These are phyloP conservation scores for Pseudopyricularia cyperi DNA, from an alignment of 2,329 filamentous ascomycete species.

Conservation along the genomic window DNA sequence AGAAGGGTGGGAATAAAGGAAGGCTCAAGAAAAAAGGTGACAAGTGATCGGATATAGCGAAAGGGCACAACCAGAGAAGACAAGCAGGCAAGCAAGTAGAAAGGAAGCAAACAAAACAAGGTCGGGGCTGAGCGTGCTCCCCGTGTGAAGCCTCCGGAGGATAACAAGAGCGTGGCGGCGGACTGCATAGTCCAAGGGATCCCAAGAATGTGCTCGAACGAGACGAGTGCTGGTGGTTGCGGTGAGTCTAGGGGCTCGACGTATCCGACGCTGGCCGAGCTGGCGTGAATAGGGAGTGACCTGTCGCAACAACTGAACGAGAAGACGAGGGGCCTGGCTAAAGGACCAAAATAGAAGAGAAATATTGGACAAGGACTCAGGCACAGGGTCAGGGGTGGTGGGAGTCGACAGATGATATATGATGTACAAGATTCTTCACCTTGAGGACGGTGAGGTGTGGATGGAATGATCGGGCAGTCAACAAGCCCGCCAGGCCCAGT, in stretches of 20 bases:
- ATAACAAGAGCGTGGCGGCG: not conserved
- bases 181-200: not conserved
- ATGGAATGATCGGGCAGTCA: not conserved
- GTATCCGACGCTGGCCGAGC: not conserved
- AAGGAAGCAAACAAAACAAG: not conserved
- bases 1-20: not conserved
- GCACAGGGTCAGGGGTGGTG: too few relatives aligned
- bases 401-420: not conserved
- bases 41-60: constrained; percentile 2
- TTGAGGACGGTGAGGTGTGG: not conserved
- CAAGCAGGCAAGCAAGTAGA: too few relatives aligned
- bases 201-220: not conserved
- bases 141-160: not conserved
- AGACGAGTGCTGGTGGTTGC: not conserved
- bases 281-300: not conserved
- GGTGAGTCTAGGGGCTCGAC: not conserved
- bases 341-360: not conserved
- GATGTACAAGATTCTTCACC: not conserved
- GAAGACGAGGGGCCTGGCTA: not conserved
- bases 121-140: not conserved
- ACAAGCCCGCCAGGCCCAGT: not conserved
- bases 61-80: not conserved
- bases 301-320: not conserved
- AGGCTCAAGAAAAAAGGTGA: constrained; percentile 1
- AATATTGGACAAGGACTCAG: not conserved